Percentiles rank a stretch among this genome's conserved stretches.
Conservation (phyloP, 2,329 filamentous ascomycete genomes). For the Lasiodiplodia sp. region DNA sequence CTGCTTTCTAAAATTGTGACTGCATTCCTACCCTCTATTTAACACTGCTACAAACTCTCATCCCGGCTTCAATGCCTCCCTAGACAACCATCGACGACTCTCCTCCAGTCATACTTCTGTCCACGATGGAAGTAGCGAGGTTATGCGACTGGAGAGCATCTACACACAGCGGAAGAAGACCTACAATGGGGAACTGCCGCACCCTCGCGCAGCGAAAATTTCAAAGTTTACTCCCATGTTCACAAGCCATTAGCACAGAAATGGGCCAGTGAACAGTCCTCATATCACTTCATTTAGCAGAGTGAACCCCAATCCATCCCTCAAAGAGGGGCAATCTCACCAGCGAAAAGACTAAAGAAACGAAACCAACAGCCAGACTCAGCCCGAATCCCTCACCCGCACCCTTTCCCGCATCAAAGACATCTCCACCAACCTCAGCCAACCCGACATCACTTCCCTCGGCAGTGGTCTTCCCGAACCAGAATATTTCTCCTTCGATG, state of each 20-base stretch:
- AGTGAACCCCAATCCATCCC: neutral
- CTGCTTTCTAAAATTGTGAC: too few relatives aligned
- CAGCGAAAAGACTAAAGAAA: too few relatives aligned
- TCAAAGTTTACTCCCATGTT: conserved; percentile 72
- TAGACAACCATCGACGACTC: too few relatives aligned
- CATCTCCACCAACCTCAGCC: conserved; percentile 80
- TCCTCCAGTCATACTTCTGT: too few relatives aligned
- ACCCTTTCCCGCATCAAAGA: conserved; percentile 72
- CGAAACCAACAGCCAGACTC: conserved; percentile 34
- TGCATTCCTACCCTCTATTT: too few relatives aligned
- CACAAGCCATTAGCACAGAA: conserved; percentile 78
- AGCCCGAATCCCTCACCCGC: conserved; percentile 62
- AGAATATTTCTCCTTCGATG: conserved; percentile 88
- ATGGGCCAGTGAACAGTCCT: conserved; percentile 77
- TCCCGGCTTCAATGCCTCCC: too few relatives aligned
- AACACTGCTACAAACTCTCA: too few relatives aligned
- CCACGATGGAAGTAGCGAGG: too few relatives aligned
- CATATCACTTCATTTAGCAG: too few relatives aligned
- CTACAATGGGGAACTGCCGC: conserved; percentile 80
- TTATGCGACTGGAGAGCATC: conserved; percentile 65
- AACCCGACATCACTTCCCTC: conserved; percentile 85
- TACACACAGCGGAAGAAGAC: conserved; percentile 71
- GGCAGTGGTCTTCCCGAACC: conserved; percentile 89
- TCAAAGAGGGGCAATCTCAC: neutral
- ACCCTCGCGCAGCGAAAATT: conserved; percentile 79